Percentiles rank a stretch among this genome's conserved stretches.
These are phyloP conservation scores for Verticillium zaregamsianum DNA, from an alignment of 2,329 filamentous ascomycete genomes.

Conservation along the genomic window DNA sequence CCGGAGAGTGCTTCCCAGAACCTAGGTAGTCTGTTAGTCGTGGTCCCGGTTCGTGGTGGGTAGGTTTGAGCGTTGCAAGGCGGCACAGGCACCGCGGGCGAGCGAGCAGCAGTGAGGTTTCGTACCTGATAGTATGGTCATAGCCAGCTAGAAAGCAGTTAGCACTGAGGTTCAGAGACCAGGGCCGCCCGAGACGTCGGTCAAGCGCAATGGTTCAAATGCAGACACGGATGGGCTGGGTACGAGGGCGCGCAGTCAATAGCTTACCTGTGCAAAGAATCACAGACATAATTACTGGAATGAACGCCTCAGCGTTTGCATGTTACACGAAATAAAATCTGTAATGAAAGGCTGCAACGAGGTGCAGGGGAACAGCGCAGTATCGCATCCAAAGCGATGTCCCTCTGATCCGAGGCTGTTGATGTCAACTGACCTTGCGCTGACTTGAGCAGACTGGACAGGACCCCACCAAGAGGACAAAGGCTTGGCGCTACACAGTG, in stretches of 20 bases:
- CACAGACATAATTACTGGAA: constrained; percentile 45
- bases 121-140: constrained; percentile 58
- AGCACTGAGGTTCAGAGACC: neutral
- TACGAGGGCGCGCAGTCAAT: neutral
- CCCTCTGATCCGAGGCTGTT: neutral
- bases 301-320: constrained; percentile 8
- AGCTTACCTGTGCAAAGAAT: constrained; percentile 58
- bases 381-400: neutral
- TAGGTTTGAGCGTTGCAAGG: neutral
- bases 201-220: neutral
- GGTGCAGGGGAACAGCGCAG: neutral
- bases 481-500: neutral
- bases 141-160: constrained; percentile 46
- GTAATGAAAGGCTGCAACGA: neutral
- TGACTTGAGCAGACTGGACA: neutral
- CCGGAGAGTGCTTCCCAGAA: constrained; percentile 99
- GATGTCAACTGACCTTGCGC: neutral
- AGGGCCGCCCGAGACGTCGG: neutral
- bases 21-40: constrained; percentile 38
- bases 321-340: constrained; percentile 3
- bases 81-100: neutral
- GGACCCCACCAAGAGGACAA: neutral
- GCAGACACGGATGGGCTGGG: neutral
- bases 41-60: neutral
- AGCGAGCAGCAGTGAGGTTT: neutral